Conservation (phyloP, 768 basidiomycete genomes). For the Termitomyces sp. region DNA sequence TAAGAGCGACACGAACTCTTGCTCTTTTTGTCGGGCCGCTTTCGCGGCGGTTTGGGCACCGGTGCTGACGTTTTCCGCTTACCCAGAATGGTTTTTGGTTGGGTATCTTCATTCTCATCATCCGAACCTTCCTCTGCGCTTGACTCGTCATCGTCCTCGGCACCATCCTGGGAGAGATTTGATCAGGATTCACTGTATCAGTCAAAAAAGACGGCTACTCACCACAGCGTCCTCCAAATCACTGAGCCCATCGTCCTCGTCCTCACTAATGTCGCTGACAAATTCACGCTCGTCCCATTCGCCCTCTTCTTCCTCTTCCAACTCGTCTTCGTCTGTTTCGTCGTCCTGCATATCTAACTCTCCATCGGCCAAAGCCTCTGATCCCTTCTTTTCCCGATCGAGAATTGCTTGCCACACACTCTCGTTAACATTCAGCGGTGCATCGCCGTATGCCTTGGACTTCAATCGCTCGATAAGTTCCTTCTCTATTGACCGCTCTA, state of each 20-base stretch:
- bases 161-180: slow-evolving; percentile 26
- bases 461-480: slow-evolving; percentile 94
- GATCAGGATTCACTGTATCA: neutral
- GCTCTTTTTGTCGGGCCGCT: slow-evolving; percentile 54
- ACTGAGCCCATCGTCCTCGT: slow-evolving; percentile 57
- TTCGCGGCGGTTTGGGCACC: slow-evolving; percentile 37
- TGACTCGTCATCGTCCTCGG: slow-evolving; percentile 11
- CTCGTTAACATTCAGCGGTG: slow-evolving; percentile 97
- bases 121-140: slow-evolving; percentile 40
- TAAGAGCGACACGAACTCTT: slow-evolving; percentile 41
- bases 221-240: slow-evolving; percentile 69
- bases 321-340: slow-evolving; percentile 56
- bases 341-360: slow-evolving; percentile 51
- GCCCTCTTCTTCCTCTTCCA: slow-evolving; percentile 43
- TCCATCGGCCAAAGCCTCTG: slow-evolving; percentile 45
- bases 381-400: slow-evolving; percentile 63
- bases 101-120: slow-evolving; percentile 27
- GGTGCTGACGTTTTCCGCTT: slow-evolving; percentile 58
- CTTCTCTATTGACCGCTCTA: slow-evolving; percentile 93
- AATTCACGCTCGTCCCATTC: slow-evolving; percentile 64
- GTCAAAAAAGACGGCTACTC: slow-evolving; percentile 20
- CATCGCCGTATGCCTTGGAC: slow-evolving; percentile 95
- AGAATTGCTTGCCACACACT: slow-evolving; percentile 91
- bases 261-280: slow-evolving; percentile 69
- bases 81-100: slow-evolving; percentile 43